Percentiles rank a stretch among this genome's conserved stretches.
These are phyloP conservation scores for Cicer chorassanicum DNA, from an alignment of 306 rosid species.

Conservation along the genomic window DNA sequence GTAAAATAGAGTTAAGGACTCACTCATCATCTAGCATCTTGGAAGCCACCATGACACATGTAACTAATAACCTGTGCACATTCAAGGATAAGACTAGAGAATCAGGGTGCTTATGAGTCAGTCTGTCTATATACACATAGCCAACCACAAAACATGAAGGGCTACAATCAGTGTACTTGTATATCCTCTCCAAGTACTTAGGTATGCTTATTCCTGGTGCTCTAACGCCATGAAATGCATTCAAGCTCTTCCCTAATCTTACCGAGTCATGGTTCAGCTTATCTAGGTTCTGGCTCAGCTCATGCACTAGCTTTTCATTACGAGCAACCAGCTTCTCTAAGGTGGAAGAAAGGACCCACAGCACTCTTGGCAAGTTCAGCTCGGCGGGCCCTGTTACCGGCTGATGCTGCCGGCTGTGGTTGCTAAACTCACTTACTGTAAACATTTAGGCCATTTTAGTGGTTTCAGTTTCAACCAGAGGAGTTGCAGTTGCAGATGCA, in stretches of 20 bases:
- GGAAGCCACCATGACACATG: constrained; percentile 87
- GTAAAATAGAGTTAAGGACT: constrained; percentile 48
- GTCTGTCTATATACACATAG: constrained; percentile 81
- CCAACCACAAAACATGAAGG: constrained; percentile 95
- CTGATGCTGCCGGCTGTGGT: constrained; percentile 56
- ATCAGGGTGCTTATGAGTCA: constrained; percentile 75
- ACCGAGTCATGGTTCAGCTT: constrained; percentile 45
- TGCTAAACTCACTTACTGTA: constrained; percentile 47
- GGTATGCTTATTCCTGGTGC: constrained; percentile 84
- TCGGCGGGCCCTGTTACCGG: constrained; percentile 57
- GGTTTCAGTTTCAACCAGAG: constrained; percentile 32
- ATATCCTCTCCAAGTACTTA: constrained; percentile 90
- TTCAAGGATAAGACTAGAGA: constrained; percentile 83
- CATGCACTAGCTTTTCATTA: constrained; percentile 60
- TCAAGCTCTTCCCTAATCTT: constrained; percentile 63
- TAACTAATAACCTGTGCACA: constrained; percentile 78
- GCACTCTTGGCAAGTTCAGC: constrained; percentile 69
- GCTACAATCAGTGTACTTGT: constrained; percentile 87
- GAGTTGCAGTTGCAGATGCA: constrained; percentile 17
- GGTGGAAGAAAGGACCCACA: constrained; percentile 65
- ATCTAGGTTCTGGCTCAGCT: constrained; percentile 48
- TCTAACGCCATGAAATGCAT: constrained; percentile 77
- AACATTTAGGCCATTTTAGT: constrained; percentile 68
- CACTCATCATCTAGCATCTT: constrained; percentile 94
- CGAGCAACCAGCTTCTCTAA: constrained; percentile 75